Conservation (phyloP, 164 flowering plant genomes). For the Nelumbo lutea region DNA sequence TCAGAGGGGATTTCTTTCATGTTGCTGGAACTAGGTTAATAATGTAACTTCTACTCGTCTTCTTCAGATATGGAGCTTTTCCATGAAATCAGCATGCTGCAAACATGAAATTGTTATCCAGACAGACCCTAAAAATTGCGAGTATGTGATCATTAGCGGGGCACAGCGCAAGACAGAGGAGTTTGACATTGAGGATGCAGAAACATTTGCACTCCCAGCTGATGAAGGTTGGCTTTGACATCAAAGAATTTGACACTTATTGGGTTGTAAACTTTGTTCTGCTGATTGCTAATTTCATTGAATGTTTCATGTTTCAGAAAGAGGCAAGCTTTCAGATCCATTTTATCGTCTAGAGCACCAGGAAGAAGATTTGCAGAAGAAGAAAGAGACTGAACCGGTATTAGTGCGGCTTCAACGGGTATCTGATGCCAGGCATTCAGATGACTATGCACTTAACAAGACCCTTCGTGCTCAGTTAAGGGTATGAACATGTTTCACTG, state of each 20-base stretch:
- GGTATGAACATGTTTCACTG: slow-evolving; percentile 25
- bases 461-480: slow-evolving; percentile 72
- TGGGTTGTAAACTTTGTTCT: background rate
- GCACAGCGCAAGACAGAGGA: slow-evolving; percentile 79
- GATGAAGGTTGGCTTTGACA: slow-evolving; percentile 60
- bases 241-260: background rate
- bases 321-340: slow-evolving; percentile 87
- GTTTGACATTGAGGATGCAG: slow-evolving; percentile 91
- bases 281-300: slow-evolving; percentile 4
- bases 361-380: slow-evolving; percentile 81
- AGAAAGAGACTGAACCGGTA: slow-evolving; percentile 92
- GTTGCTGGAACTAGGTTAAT: background rate
- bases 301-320: slow-evolving; percentile 42
- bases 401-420: slow-evolving; percentile 85
- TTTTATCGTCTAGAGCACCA: slow-evolving; percentile 98
- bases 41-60: slow-evolving; percentile 2
- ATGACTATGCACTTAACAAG: slow-evolving; percentile 82
- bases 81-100: slow-evolving; percentile 97
- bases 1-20: no score
- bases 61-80: slow-evolving; percentile 92
- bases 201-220: slow-evolving; percentile 75
- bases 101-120: slow-evolving; percentile 90
- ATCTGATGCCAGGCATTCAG: slow-evolving; percentile 75
- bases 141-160: slow-evolving; percentile 82
- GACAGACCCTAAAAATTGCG: slow-evolving; percentile 92